Base-by-base conservation (phyloP, 352 stramenopile species). In the Phytophthora citricola region DNA sequence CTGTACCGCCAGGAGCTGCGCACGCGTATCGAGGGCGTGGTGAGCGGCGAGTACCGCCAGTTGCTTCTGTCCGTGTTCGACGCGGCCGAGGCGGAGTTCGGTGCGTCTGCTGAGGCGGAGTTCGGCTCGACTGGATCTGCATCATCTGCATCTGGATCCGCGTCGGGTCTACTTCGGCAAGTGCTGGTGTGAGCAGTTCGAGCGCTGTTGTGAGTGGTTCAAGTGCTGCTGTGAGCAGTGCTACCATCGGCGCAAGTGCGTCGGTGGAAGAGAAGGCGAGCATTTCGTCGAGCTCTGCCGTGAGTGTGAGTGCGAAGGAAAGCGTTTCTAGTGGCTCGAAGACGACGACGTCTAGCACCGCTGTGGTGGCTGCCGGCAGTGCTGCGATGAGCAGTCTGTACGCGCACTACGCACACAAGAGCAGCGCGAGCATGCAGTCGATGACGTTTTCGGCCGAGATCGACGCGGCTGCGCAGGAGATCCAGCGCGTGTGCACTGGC, bases 1-100 rank as follows among this genome's bases (percentile, higher is more conserved):
- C 64, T 85, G 34, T 89, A 84, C 65, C 62, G 66, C 57, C 74
- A 79, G 62, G 59, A 64, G 49, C 75, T 91, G 47, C 58, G 57
- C 46, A 63, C 52, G 20, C 55, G 55, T 11, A 68, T 76, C 29
- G 49, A 67, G 26, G 32, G 44, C 12, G 58, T 59, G 40, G 49
- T 64, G 40, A 82, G 67, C 31, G 77, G 61, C 29, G 52, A 76
- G 44, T 66, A 69, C 55, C 46, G 50, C 39, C 45, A 69, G 32
- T 44, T 73, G 11, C 40, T 69, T 58, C 24, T 73, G 45, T 61
- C 58, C 12, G 40, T 69, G 24, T 47, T 73, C 17, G 66, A 73
- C 22, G 59, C 66, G 43, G 63, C 63, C 34, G 63, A 66, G 48
- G 49, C 41, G 44, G 55, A 66, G 38, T 61, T 52, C 44, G 41